phyloP scores from a whole-genome alignment of 768 basidiomycete genomes.

The Amanita phalloides region DNA sequence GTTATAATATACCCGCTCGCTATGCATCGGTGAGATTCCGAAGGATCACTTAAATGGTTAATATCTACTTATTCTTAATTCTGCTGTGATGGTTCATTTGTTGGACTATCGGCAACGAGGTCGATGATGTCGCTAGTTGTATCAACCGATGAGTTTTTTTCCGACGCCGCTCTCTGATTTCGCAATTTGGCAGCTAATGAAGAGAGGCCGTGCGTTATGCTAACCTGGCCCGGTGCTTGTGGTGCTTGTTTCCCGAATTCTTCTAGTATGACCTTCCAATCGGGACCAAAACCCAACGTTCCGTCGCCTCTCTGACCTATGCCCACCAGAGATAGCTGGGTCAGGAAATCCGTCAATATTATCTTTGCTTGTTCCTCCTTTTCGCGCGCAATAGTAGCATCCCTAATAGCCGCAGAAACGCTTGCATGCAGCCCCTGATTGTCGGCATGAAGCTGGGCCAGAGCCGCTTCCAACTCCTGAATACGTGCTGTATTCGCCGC shows the following conservation, averaged over 20 bases:
- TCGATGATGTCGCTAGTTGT: background rate
- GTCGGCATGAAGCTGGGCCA: background rate
- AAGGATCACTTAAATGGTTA: background rate
- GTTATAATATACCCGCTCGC: background rate
- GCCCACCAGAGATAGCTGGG: background rate
- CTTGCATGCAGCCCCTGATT: background rate
- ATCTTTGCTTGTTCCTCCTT: background rate
- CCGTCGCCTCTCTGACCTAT: constrained; percentile 1
- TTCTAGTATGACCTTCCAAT: constrained; percentile 2
- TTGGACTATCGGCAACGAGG: background rate
- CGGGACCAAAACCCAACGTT: background rate
- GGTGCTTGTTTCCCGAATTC: background rate
- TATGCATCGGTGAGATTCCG: too few species aligned
- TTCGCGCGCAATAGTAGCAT: background rate
- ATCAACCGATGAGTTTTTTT: background rate
- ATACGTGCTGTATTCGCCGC: background rate
- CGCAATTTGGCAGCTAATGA: background rate
- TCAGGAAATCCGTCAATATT: background rate
- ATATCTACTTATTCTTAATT: too few species aligned
- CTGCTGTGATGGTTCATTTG: background rate
- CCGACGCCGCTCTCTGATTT: background rate
- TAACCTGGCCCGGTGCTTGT: background rate
- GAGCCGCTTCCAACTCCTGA: background rate
- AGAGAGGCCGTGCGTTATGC: background rate
- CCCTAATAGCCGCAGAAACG: background rate